Evolutionary conservation across 2,329 filamentous ascomycete species (phyloP), one percentile per base, ranked within the genome.

Genomic region (Pyrenophora seminiperda): DNA sequence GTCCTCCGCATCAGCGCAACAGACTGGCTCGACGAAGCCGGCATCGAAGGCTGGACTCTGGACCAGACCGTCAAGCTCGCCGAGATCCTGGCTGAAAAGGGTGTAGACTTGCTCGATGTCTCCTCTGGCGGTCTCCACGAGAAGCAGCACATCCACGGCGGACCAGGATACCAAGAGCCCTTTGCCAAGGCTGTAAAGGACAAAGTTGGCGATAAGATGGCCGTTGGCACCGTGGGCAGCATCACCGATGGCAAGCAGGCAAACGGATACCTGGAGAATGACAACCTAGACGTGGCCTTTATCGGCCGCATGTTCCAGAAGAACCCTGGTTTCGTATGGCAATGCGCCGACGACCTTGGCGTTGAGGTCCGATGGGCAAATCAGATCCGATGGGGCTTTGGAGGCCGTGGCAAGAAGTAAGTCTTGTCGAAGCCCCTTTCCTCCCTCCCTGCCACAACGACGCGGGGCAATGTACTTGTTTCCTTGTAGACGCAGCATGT

Each of bases 61-160:
- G 80, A 84, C 13, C 81, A 93, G 46, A 85, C 84, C 0, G 77
- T 84, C 22, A 77, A 77, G 40, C 80, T 94, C 1, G 86, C 89
- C 0, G 68, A 78, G 67, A 76, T 87, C 7, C 81, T 97, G 1
- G 88, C 89, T 0, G 82, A 81, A 0, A 77, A 81, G 10, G 92
- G 92, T 22, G 81, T 96, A 34, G 92, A 97, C 69, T 77, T 96
- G 13, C 79, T 96, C 22, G 92, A 97, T 70, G 84, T 96, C 49
- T 91, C 86, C 61, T 86, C 85, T 1, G 90, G 86, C 27, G 92
- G 89, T 31, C 88, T 89, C 68, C 82, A 85, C 67, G 72, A 77
- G 29, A 70, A 73, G 36, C 85, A 89, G 67, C 77, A 84, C 67
- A 83, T 90, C 56, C 75, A 79, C 15, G 63, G 79, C 10, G 81